phyloP scores from a whole-genome alignment of 768 basidiomycete species.

The Lactarius hatsudake region DNA sequence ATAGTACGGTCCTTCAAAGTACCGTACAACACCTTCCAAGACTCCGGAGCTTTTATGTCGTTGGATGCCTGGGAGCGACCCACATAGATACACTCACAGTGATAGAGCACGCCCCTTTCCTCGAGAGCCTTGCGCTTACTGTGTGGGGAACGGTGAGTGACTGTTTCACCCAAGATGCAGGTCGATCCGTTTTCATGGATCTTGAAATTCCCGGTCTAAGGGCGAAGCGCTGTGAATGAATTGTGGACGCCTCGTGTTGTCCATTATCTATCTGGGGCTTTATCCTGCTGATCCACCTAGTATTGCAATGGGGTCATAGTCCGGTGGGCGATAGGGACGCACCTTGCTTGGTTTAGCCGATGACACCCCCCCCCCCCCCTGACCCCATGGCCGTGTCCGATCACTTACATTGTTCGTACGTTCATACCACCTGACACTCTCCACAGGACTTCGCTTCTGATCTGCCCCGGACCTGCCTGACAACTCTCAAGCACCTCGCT shows the following conservation, averaged over 20 bases:
- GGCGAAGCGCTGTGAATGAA: slow-evolving; percentile 6
- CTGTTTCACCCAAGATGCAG: not conserved
- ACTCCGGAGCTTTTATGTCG: slow-evolving; percentile 56
- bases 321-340: slow-evolving; percentile 4
- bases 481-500: slow-evolving; percentile 48
- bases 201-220: not conserved
- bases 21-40: slow-evolving; percentile 50
- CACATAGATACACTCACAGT: slow-evolving; percentile 49
- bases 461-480: slow-evolving; percentile 37
- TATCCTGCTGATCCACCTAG: not conserved
- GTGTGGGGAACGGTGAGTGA: slow-evolving; percentile 54
- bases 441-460: slow-evolving; percentile 26
- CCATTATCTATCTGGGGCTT: not conserved
- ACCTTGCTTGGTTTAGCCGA: slow-evolving; percentile 2
- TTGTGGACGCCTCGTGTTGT: slow-evolving; percentile 3
- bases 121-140: slow-evolving; percentile 62
- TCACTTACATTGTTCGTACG: slow-evolving; percentile 30
- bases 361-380: slow-evolving; percentile 1
- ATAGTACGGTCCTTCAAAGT: slow-evolving; percentile 47
- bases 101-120: slow-evolving; percentile 46
- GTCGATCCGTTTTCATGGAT: slow-evolving; percentile 3
- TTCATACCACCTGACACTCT: slow-evolving; percentile 38
- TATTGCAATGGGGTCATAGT: not conserved
- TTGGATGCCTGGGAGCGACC: slow-evolving; percentile 57
- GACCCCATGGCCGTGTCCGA: slow-evolving; percentile 7